Evolutionary conservation across 1,284 basidiomycete genomes (phyloP), one percentile per base, ranked within the genome.

Genomic region (Mrakiaceae sp.): DNA sequence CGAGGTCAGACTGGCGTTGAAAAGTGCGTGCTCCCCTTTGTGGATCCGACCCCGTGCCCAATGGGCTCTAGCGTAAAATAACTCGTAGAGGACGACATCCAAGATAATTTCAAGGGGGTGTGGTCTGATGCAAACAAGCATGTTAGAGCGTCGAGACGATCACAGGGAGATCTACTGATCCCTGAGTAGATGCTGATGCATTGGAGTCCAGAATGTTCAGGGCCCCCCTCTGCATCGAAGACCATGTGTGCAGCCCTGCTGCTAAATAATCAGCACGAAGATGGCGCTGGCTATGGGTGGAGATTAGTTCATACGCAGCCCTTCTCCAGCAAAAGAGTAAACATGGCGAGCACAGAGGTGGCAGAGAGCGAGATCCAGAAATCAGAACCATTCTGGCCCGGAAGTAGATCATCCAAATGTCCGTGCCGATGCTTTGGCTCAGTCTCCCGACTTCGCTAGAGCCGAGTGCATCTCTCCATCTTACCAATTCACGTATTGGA

Each of bases 391-490:
- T 90, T 58, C 72, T 72, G 42, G 64, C 64, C 14, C 40, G 66
- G 71, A 95, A 77, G 73, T 95, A 96, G 0, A 84, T 82, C 68
- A 78, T 74, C 93, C 93, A 97, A 16, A 96, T 86, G 53, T 85
- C 82, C 67, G 79, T 80, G 58, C 83, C 78, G 64, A 96, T 90
- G 51, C 86, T 27, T 27, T 27, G 27, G 27, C 27, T 27, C 27
- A 27, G 27, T 27, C 27, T 27, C 27, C 27, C 27, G 2, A 27
- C 27, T 27, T 27, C 27, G 27, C 27, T 27, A 27, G 27, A 27
- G 27, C 27, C 27, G 27, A 27, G 27, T 27, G 27, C 27, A 27
- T 27, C 27, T 27, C 27, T 27, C 27, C 27, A 27, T 27, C 27
- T 27, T 27, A 27, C 27, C 27, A 27, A 27, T 27, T 27, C 27